Evolutionary conservation across 2,329 filamentous ascomycete genomes (phyloP).

Genomic region (Claviceps africana): DNA sequence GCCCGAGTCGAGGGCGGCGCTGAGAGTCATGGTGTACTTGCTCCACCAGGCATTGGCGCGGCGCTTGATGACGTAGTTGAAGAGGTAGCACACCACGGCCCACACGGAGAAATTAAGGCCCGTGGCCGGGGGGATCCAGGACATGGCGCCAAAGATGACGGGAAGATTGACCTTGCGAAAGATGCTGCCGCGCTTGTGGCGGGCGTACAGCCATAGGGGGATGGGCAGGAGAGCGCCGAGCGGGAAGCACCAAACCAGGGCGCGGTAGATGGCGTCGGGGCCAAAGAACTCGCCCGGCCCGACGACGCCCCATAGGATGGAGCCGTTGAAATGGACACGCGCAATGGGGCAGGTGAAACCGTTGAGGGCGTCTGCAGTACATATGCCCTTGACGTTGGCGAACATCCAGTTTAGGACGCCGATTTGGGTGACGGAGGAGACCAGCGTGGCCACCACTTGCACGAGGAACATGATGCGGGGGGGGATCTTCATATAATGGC

Average conservation of each 20-base stretch:
- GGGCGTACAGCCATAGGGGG: slow-evolving; percentile 56
- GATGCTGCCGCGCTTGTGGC: slow-evolving; percentile 44
- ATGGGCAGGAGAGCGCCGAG: slow-evolving; percentile 63
- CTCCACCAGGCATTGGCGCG: slow-evolving; percentile 68
- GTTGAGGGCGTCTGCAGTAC: slow-evolving; percentile 66
- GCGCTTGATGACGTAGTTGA: slow-evolving; percentile 63
- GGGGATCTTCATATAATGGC: slow-evolving; percentile 79
- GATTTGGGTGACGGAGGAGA: slow-evolving; percentile 71
- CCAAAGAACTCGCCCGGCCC: slow-evolving; percentile 76
- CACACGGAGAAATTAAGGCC: slow-evolving; percentile 82
- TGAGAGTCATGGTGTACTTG: slow-evolving; percentile 83
- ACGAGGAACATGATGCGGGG: slow-evolving; percentile 67
- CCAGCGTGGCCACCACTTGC: slow-evolving; percentile 60
- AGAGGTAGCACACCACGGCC: slow-evolving; percentile 72
- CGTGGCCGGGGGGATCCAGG: slow-evolving; percentile 76
- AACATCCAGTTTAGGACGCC: slow-evolving; percentile 87
- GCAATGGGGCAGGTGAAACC: slow-evolving; percentile 82
- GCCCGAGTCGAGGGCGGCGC: slow-evolving; percentile 69
- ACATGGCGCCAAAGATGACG: slow-evolving; percentile 67
- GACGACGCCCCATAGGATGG: slow-evolving; percentile 79
- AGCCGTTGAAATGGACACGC: slow-evolving; percentile 79
- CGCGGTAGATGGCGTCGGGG: slow-evolving; percentile 56
- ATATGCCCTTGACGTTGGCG: slow-evolving; percentile 58
- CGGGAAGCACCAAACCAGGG: slow-evolving; percentile 69
- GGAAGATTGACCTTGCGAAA: slow-evolving; percentile 69